Evolutionary conservation across 1,284 basidiomycete genomes (phyloP).

Genomic region (Hypsizygus ulmarius): DNA sequence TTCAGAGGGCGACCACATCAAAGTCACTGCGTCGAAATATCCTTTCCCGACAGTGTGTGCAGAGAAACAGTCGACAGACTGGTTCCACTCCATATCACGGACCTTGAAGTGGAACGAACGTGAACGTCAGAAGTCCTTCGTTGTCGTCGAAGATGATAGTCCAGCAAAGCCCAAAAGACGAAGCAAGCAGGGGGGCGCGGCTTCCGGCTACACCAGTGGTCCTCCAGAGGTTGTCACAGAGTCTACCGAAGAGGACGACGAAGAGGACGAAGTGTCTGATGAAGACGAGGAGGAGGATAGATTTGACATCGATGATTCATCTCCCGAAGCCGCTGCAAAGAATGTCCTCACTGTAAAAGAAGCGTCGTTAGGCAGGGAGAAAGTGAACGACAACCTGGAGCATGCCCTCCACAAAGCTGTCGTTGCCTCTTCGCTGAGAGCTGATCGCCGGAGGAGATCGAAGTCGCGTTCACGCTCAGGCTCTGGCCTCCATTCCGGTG

Average conservation of each 20-base stretch:
- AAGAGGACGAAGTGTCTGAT: constrained; percentile 45
- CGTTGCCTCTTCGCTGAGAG: constrained; percentile 30
- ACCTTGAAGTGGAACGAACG: constrained; percentile 98
- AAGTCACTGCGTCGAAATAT: constrained; percentile 95
- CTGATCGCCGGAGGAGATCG: constrained; percentile 33
- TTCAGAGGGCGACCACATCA: constrained; percentile 98
- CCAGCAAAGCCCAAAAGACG: constrained; percentile 45
- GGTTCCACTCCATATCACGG: constrained; percentile 97
- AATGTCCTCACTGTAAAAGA: constrained; percentile 18
- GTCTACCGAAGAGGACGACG: constrained; percentile 40
- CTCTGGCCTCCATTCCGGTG: constrained; percentile 51
- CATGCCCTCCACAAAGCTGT: constrained; percentile 23
- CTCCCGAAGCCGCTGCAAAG: constrained; percentile 42
- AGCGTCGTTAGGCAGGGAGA: constrained; percentile 22
- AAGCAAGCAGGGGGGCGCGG: constrained; percentile 23
- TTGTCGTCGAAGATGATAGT: constrained; percentile 93
- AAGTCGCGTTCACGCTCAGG: constrained; percentile 45
- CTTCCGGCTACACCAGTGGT: constrained; percentile 20
- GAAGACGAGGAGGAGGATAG: constrained; percentile 58
- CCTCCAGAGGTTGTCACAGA: constrained; percentile 27
- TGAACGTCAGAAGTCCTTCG: constrained; percentile 95
- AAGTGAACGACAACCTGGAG: constrained; percentile 18
- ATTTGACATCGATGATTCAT: constrained; percentile 90
- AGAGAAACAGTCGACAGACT: constrained; percentile 96
- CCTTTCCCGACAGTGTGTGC: constrained; percentile 99